phyloP scores from a whole-genome alignment of 2,329 filamentous ascomycete species.

The Trichothecium sympodiale region DNA sequence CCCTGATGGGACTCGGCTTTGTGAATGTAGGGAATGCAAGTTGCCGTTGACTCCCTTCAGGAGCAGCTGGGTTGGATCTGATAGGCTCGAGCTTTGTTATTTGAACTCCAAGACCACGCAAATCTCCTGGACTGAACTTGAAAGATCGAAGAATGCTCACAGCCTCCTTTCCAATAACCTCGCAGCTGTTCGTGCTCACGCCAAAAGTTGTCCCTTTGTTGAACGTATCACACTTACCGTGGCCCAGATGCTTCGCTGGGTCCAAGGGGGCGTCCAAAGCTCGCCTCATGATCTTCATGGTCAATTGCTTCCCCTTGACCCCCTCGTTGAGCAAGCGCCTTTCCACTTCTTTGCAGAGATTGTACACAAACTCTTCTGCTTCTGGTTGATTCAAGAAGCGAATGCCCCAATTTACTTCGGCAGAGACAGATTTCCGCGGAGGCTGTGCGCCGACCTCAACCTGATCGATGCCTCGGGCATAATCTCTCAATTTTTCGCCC shows the following conservation, averaged over 20 bases:
- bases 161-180: slow-evolving; percentile 67
- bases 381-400: slow-evolving; percentile 87
- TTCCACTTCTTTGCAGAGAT: slow-evolving; percentile 75
- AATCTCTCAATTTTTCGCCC: slow-evolving; percentile 82
- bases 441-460: slow-evolving; percentile 78
- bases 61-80: slow-evolving; percentile 43
- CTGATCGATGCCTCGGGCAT: slow-evolving; percentile 76
- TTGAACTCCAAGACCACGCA: slow-evolving; percentile 86
- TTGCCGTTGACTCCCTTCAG: slow-evolving; percentile 67
- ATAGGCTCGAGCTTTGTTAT: slow-evolving; percentile 84
- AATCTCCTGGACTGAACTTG: slow-evolving; percentile 77
- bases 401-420: slow-evolving; percentile 97
- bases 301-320: slow-evolving; percentile 79
- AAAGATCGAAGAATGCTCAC: slow-evolving; percentile 74
- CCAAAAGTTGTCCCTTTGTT: slow-evolving; percentile 81
- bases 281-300: slow-evolving; percentile 89
- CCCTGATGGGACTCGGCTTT: slow-evolving; percentile 23
- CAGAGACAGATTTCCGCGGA: slow-evolving; percentile 85
- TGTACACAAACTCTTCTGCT: slow-evolving; percentile 82
- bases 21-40: slow-evolving; percentile 57
- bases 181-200: slow-evolving; percentile 67
- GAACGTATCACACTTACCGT: slow-evolving; percentile 89
- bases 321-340: slow-evolving; percentile 70
- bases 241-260: slow-evolving; percentile 84
- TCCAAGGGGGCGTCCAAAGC: slow-evolving; percentile 80